Conservation (phyloP, 768 basidiomycete species). For the Lactarius hatsudake region DNA sequence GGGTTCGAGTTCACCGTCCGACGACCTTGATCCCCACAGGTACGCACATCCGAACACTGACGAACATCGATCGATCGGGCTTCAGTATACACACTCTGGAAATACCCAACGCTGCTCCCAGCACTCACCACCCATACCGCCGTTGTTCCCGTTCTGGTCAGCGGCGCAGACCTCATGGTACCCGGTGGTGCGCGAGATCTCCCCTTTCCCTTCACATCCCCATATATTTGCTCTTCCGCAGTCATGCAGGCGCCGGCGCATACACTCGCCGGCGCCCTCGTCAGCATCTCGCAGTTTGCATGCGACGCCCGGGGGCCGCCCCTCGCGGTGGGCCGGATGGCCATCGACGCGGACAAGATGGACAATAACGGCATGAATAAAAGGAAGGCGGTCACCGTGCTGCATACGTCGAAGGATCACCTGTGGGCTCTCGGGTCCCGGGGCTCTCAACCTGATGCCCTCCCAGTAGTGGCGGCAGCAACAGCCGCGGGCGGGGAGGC, state of each 20-base stretch:
- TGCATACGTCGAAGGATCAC: conserved; percentile 78
- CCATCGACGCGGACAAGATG: conserved; percentile 36
- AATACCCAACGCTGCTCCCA: conserved; percentile 63
- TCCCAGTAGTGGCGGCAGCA: conserved; percentile 7
- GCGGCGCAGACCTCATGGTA: conserved; percentile 85
- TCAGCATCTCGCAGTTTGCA: conserved; percentile 53
- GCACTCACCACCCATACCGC: conserved; percentile 63
- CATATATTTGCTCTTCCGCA: conserved; percentile 34
- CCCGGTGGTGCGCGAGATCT: conserved; percentile 64
- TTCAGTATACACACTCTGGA: conserved; percentile 76
- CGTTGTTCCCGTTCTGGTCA: conserved; percentile 67
- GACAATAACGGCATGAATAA: conserved; percentile 38
- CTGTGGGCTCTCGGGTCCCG: conserved; percentile 71
- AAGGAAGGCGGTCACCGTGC: conserved; percentile 72
- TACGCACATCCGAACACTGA: conserved; percentile 24
- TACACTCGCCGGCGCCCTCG: conserved; percentile 50
- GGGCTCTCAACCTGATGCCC: conserved; percentile 49
- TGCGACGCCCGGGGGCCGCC: conserved; percentile 46
- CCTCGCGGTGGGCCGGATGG: conserved; percentile 75
- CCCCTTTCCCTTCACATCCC: not conserved
- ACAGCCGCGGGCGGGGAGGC: conserved; percentile 22
- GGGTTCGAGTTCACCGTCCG: conserved; percentile 37
- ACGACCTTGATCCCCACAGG: conserved; percentile 73
- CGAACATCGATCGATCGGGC: not conserved
- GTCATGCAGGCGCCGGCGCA: conserved; percentile 54